phyloP scores from a whole-genome alignment of 768 basidiomycete species.

The Phanerodontia chrysosporium region DNA sequence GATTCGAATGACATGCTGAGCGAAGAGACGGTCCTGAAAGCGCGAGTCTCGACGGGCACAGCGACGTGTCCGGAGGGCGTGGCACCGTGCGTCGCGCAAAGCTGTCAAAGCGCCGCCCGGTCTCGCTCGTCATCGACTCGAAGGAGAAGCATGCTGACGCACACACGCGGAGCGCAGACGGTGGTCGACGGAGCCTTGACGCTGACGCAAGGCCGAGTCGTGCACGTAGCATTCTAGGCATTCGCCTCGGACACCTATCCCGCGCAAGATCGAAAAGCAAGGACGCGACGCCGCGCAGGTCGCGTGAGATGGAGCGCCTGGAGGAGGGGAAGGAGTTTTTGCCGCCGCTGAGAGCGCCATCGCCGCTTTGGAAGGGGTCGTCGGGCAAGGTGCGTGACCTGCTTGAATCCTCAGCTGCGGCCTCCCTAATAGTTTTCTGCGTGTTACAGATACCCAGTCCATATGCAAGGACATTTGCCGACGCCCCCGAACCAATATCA shows the following conservation, averaged over 20 bases:
- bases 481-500: neutral
- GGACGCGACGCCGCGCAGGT: neutral
- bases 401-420: no score
- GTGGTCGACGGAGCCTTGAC: neutral
- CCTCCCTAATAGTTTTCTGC: neutral
- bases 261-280: neutral
- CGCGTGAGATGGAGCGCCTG: neutral
- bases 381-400: slow-evolving; percentile 1
- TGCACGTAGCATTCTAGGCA: slow-evolving; percentile 2
- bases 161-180: neutral
- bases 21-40: neutral
- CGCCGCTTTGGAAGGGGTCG: slow-evolving; percentile 8
- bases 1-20: neutral
- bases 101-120: slow-evolving; percentile 3
- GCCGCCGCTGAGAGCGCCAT: slow-evolving; percentile 3
- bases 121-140: neutral
- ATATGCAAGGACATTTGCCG: neutral
- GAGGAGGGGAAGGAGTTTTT: neutral
- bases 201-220: neutral
- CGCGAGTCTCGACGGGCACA: neutral
- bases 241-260: neutral
- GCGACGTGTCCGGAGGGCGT: neutral
- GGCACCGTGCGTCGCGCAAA: neutral
- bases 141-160: neutral
- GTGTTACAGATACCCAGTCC: slow-evolving; percentile 5